A percentile compares a stretch with the other conserved stretches of the same genome.
Evolutionary conservation across 2,329 filamentous ascomycete genomes (phyloP).

Genomic region (Fusarium transvaalense): DNA sequence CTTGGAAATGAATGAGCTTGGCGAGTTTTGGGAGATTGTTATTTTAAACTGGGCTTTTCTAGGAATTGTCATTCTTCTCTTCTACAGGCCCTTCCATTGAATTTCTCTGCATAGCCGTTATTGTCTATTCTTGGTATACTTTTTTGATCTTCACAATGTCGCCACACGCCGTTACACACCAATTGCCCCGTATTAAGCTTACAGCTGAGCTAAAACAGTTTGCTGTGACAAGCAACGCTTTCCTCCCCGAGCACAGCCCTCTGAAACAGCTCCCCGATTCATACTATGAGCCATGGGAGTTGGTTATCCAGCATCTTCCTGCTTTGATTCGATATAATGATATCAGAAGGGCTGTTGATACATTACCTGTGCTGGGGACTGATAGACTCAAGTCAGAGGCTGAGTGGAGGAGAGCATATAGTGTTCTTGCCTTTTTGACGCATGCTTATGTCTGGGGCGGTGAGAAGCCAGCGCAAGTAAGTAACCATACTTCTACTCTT

Average conservation of each 20-base stretch:
- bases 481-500: background rate
- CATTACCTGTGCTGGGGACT: constrained; percentile 77
- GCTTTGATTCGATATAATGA: constrained; percentile 70
- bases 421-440: constrained; percentile 80
- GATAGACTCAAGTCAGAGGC: constrained; percentile 70
- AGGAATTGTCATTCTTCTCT: background rate
- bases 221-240: constrained; percentile 71
- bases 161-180: constrained; percentile 55
- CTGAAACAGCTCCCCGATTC: constrained; percentile 72
- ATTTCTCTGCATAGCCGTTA: background rate
- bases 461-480: constrained; percentile 77
- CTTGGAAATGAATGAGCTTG: constrained; percentile 4
- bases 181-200: constrained; percentile 33
- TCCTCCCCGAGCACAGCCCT: constrained; percentile 79
- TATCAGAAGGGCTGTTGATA: constrained; percentile 72
- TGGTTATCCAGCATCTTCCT: constrained; percentile 75
- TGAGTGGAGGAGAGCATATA: constrained; percentile 87
- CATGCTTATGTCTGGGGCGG: constrained; percentile 94
- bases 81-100: background rate
- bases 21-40: constrained; percentile 5
- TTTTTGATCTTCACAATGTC: constrained; percentile 52
- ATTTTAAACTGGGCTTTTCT: constrained; percentile 25
- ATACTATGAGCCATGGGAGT: constrained; percentile 87
- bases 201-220: constrained; percentile 53
- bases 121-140: background rate